A percentile compares a stretch with the other conserved stretches of the same genome.
Conservation (phyloP, 805 yeast species). For the Kluyveromyces nonfermentans region DNA sequence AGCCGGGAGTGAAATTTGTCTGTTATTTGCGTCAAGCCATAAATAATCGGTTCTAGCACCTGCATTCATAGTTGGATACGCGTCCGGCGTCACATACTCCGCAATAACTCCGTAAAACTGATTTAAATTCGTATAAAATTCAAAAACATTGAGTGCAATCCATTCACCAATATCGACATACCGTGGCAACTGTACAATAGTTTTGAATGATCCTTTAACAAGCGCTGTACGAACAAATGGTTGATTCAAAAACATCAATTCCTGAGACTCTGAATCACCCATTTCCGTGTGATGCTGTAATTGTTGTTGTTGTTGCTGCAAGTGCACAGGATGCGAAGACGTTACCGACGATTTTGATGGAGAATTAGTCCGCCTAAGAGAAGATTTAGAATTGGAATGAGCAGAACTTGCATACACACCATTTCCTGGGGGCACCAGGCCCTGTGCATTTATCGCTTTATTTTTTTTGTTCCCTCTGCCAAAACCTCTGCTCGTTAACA, state of each 20-base stretch:
- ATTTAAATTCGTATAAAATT: conserved; percentile 73
- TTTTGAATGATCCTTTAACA: conserved; percentile 92
- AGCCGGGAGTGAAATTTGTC: conserved; percentile 83
- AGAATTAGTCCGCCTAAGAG: conserved; percentile 33
- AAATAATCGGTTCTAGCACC: conserved; percentile 86
- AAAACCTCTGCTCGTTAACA: conserved; percentile 36
- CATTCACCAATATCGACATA: conserved; percentile 93
- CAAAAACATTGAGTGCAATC: conserved; percentile 89
- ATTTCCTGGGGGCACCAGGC: conserved; percentile 16
- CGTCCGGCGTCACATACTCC: conserved; percentile 84
- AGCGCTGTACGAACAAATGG: conserved; percentile 91
- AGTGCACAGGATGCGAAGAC: conserved; percentile 9
- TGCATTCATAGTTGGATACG: conserved; percentile 90
- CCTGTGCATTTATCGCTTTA: conserved; percentile 17
- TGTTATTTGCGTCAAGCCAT: conserved; percentile 79
- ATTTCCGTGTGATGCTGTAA: conserved; percentile 9
- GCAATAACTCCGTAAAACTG: conserved; percentile 86
- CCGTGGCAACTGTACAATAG: conserved; percentile 90
- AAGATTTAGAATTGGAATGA: conserved; percentile 38
- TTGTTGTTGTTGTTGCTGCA: conserved; percentile 21
- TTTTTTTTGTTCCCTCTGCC: conserved; percentile 47
- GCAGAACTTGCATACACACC: conserved; percentile 30
- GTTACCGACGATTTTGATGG: conserved; percentile 22
- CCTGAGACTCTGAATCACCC: conserved; percentile 22
- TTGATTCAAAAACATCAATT: conserved; percentile 64